phyloP scores from a whole-genome alignment of 139 green algal species.

The Micractinium conductrix region DNA sequence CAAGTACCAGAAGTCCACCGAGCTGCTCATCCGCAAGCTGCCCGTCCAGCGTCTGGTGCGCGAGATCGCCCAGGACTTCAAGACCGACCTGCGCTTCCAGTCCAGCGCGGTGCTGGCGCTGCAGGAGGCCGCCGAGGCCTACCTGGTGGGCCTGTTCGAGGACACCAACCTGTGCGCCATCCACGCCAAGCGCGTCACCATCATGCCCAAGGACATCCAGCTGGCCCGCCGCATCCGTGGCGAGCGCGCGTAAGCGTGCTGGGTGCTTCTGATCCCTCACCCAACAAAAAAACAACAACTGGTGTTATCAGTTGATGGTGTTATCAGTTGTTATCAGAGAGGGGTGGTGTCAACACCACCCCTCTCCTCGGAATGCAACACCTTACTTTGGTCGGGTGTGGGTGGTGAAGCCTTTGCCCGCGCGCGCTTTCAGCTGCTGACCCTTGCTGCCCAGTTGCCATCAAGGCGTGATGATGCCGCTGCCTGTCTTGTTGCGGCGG shows the following conservation, averaged over 20 bases:
- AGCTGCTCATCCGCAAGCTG: conserved; percentile 97
- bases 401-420: no score
- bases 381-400: no score
- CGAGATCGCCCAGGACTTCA: conserved; percentile 99
- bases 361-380: no score
- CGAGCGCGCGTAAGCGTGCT: conserved; percentile 49
- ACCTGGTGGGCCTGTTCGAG: conserved; percentile 98
- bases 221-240: conserved; percentile 71
- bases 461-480: no score
- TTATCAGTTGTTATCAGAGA: no score
- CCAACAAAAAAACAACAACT: no score
- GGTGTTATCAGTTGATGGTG: no score
- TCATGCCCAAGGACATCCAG: conserved; percentile 84
- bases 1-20: conserved; percentile 95
- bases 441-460: no score
- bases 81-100: conserved; percentile 99
- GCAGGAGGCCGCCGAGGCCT: conserved; percentile 97
- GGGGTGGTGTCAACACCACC: no score
- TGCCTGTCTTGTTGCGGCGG: no score
- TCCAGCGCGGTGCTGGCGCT: conserved; percentile 91
- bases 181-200: conserved; percentile 93
- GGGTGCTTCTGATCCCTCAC: no score
- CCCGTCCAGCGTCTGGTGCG: conserved; percentile 96
- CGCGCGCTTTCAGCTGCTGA: no score
- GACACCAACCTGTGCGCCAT: conserved; percentile 98